These are phyloP conservation scores for Penicillium desertorum DNA, from an alignment of 495 filamentous ascomycete species.

Conservation along the genomic window DNA sequence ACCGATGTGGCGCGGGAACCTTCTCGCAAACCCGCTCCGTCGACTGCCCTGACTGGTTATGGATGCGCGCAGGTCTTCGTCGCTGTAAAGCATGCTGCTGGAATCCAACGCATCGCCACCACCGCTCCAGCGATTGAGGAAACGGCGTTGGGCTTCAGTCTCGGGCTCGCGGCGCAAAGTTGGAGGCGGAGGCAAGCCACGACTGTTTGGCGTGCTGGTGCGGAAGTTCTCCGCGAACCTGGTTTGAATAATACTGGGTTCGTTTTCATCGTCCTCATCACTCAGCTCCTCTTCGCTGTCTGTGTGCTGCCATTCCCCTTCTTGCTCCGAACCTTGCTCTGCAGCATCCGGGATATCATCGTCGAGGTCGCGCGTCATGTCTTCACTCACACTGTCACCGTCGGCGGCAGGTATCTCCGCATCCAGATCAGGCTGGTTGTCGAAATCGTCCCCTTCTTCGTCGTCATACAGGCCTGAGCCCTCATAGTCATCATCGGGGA, in stretches of 20 bases:
- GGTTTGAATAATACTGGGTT: constrained; percentile 28
- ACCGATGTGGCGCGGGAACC: constrained; percentile 39
- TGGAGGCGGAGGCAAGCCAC: constrained; percentile 34
- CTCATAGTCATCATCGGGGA: constrained; percentile 46
- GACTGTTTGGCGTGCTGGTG: constrained; percentile 43
- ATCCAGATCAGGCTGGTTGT: constrained; percentile 46
- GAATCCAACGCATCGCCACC: constrained; percentile 45
- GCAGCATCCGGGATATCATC: constrained; percentile 47
- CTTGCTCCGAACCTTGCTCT: constrained; percentile 31
- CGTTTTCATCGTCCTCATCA: constrained; percentile 41
- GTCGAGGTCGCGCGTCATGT: constrained; percentile 38
- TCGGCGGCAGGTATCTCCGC: constrained; percentile 43
- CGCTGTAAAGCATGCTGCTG: constrained; percentile 43
- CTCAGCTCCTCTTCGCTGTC: constrained; percentile 76
- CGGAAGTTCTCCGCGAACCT: constrained; percentile 34
- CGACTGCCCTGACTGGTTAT: constrained; percentile 43
- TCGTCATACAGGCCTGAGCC: constrained; percentile 40
- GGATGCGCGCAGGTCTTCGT: constrained; percentile 46
- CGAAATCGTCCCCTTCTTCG: constrained; percentile 36
- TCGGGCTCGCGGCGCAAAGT: constrained; percentile 28
- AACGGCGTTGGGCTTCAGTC: constrained; percentile 46
- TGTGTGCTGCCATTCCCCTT: constrained; percentile 65
- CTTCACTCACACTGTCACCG: constrained; percentile 30
- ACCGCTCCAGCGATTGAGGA: constrained; percentile 49
- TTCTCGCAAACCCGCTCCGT: constrained; percentile 36